Evolutionary conservation across 495 filamentous ascomycete species (phyloP), one percentile per base, ranked within the genome.

Genomic region (Neurospora sp.): DNA sequence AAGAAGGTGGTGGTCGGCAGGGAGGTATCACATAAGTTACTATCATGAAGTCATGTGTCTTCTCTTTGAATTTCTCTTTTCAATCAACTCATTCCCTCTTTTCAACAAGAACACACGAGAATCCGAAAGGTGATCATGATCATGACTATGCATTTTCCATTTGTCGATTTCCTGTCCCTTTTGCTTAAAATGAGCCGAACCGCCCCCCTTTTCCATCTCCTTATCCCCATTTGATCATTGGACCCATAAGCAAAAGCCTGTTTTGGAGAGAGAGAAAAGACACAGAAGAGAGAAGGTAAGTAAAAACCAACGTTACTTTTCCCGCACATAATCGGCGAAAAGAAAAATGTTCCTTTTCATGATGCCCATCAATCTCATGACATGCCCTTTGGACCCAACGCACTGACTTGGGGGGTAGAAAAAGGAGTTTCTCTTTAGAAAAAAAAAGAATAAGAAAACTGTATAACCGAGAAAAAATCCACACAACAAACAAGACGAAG

Each of bases 181-280:
- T 27, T 54, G 46, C 46, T 54, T 54, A 44, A 44, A 18, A 3
- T 23, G 20, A 54, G 20, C 46, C 46, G 20, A 54, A 11, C 48
- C 48, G 48, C 48, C 48, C 11, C 11, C 5, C 16, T 44, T 23
- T 54, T 54, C 12, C 48, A 14, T 23, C 46, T 72, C 71, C 39
- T 69, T 70, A 70, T 69, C 38, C 72, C 18, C 14, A 54, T 54
- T 54, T 54, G 46, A 27, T 54, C 46, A 54, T 54, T 54, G 20
- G 48, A 54, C 54, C 69, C 72, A 46, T 38, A 70, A 73, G 69
- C 72, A 41, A 71, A 70, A 72, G 72, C 40, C 38, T 74, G 66
- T 69, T 35, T 31, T 69, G 37, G 66, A 42, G 23, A 35, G 37
- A 18, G 23, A 70, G 37, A 72, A 46, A 70, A 42, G 23, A 37